Conservation (phyloP, 164 flowering plant species). For the Piper betle region DNA sequence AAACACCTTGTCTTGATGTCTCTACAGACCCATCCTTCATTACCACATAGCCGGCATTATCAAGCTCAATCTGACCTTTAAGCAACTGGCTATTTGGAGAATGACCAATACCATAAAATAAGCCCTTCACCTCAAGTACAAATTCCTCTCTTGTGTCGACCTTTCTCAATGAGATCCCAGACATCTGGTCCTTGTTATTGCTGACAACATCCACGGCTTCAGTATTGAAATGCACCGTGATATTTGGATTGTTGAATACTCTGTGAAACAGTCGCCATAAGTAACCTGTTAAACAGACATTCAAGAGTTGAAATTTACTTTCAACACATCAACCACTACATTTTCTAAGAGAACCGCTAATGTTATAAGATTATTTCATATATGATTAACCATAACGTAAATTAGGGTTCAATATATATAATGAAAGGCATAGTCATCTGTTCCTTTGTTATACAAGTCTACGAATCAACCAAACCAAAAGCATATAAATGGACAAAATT, state of each 20-base stretch:
- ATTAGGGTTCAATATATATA: neutral
- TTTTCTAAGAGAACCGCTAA: neutral
- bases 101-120: constrained; percentile 97
- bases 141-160: constrained; percentile 66
- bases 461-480: no score
- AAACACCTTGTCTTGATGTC: constrained; percentile 89
- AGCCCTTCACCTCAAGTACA: constrained; percentile 76
- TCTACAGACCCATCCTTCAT: constrained; percentile 77
- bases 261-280: constrained; percentile 99
- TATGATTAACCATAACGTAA: neutral
- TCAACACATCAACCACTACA: constrained; percentile 13
- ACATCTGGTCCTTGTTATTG: constrained; percentile 91
- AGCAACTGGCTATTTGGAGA: constrained; percentile 86
- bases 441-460: no score
- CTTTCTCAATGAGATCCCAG: constrained; percentile 64
- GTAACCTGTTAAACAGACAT: constrained; percentile 99
- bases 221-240: constrained; percentile 95
- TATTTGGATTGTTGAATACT: constrained; percentile 90
- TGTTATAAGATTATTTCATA: neutral
- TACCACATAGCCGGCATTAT: constrained; percentile 66
- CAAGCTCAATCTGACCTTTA: constrained; percentile 83
- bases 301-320: constrained; percentile 78
- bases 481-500: no score
- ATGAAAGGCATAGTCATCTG: neutral
- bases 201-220: constrained; percentile 79